Conservation (phyloP, 2,329 filamentous ascomycete genomes). For the Fusarium proliferatum region DNA sequence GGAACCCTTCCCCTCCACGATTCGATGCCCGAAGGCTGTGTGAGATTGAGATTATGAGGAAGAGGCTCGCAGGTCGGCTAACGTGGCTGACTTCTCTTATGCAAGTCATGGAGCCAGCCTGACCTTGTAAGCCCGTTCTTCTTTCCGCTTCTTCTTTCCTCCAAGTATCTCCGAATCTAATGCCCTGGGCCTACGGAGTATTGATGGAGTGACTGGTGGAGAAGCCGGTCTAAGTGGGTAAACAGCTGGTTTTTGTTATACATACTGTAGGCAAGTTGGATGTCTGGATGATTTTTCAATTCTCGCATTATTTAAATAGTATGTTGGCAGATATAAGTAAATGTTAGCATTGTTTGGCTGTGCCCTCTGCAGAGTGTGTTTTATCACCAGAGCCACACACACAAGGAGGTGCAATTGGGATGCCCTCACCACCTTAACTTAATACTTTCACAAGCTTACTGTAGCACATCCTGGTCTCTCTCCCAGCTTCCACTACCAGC, state of each 20-base stretch:
- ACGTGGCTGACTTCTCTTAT: conserved; percentile 27
- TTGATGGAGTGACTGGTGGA: conserved; percentile 20
- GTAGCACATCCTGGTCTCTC: background rate
- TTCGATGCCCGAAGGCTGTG: conserved; percentile 25
- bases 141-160: conserved; percentile 2
- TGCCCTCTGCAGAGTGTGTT: background rate
- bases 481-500: background rate
- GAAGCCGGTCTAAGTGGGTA: conserved; percentile 20
- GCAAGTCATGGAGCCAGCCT: conserved; percentile 35
- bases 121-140: background rate
- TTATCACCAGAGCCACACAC: background rate
- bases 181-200: background rate
- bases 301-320: background rate
- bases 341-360: background rate
- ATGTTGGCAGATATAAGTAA: background rate
- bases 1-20: conserved; percentile 24
- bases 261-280: conserved; percentile 19
- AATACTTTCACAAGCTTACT: background rate
- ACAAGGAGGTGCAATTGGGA: background rate
- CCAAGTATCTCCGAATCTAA: background rate
- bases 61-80: conserved; percentile 17
- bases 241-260: conserved; percentile 9
- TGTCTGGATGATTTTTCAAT: conserved; percentile 9
- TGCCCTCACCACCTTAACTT: background rate
- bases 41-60: conserved; percentile 11